Conservation (phyloP, 2,329 filamentous ascomycete genomes). For the Fusarium ambrosium region DNA sequence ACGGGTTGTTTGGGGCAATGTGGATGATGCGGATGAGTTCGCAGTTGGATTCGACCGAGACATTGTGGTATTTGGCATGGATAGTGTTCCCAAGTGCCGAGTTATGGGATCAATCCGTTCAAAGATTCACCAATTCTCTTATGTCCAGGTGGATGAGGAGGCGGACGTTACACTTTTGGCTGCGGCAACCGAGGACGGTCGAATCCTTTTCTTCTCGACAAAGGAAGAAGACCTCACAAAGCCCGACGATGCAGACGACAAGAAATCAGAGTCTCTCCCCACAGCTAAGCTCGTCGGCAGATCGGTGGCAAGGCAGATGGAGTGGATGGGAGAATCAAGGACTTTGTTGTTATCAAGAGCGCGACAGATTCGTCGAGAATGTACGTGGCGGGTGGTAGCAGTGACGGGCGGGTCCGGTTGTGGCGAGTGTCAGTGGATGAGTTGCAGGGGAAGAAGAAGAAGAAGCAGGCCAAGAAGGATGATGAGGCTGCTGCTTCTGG, state of each 20-base stretch:
- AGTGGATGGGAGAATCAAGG: constrained; percentile 83
- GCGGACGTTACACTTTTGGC: constrained; percentile 69
- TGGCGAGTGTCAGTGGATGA: constrained; percentile 73
- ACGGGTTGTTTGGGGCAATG: constrained; percentile 82
- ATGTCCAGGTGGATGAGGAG: constrained; percentile 69
- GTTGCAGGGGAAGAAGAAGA: constrained; percentile 52
- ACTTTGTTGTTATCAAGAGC: constrained; percentile 77
- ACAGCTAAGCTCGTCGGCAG: constrained; percentile 78
- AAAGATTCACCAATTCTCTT: constrained; percentile 87
- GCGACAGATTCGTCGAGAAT: constrained; percentile 56
- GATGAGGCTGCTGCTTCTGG: constrained; percentile 14
- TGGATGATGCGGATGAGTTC: constrained; percentile 82
- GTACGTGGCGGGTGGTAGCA: constrained; percentile 81
- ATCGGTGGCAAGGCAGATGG: constrained; percentile 80
- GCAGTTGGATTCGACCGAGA: constrained; percentile 91
- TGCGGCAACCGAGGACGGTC: constrained; percentile 90
- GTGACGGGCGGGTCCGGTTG: constrained; percentile 85
- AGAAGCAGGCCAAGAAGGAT: constrained; percentile 42
- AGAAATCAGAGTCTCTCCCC: constrained; percentile 56
- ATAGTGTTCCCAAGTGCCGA: constrained; percentile 84
- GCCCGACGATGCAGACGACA: constrained; percentile 48
- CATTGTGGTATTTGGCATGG: constrained; percentile 86
- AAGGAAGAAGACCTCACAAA: constrained; percentile 61
- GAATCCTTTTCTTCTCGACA: constrained; percentile 86
- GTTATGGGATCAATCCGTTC: constrained; percentile 76